Base-by-base conservation (phyloP, 352 stramenopile species). In the Aphanomyces euteiches region DNA sequence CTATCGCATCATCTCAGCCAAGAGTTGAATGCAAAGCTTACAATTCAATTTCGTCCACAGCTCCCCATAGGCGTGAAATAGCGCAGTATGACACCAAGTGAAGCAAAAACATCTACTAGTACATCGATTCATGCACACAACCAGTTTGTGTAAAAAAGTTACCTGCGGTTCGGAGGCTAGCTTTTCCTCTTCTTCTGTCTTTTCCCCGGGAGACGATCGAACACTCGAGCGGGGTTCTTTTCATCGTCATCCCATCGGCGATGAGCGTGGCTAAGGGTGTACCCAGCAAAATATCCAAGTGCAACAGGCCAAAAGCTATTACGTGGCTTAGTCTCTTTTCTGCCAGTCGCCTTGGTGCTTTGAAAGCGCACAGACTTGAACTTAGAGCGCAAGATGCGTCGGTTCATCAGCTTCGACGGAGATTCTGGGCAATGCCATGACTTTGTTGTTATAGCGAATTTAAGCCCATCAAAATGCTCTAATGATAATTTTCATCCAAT, bases 41-140 rank as follows among this genome's bases (percentile, higher is more conserved):
- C 84, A 95, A 72, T 37, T 92, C 78, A 64, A 91, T 92, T 75
- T 90, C 77, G 74, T 92, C 77, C 53, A 93, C 77, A 70, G 79
- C 4, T 56, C 87, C 87, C 87, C 87, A 95, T 12, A 92, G 77
- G 34, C 87, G 82, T 34, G 84, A 93, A 3, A 80, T 79, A n/a
- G 83, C 83, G 53, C 87, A 81, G 77, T 95, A 93, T 67, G 87
- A 84, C 39, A 92, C 75, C 37, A 92, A 65, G 58, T 92, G 90
- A 40, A 95, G 67, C 47, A 81, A 88, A 73, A 88, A 76, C 65
- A 93, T 67, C 13, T 57, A 39, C n/a, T 21, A 69, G 57, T 39
- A 66, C 41, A 28, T 41, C 8, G 28, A 41, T 28, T n/a, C 50
- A 28, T n/a, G 50, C 7, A 7, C 7, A 69, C 34, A 7, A 19